These are phyloP conservation scores for Zymoseptoria tritici DNA, from an alignment of 2,329 filamentous ascomycete species.

Conservation along the genomic window DNA sequence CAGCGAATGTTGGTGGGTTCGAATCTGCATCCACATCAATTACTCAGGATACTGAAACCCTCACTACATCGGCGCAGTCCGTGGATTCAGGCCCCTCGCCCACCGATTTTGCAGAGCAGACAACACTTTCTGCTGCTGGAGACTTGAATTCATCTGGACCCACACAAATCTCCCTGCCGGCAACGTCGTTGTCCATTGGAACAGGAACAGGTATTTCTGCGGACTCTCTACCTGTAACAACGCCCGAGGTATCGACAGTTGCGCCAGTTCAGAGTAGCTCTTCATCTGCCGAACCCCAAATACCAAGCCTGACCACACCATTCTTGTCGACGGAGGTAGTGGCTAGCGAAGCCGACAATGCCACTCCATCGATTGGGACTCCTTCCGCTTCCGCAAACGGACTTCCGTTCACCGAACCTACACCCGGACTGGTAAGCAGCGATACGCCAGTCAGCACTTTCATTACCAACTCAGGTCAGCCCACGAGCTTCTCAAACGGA, in stretches of 20 bases:
- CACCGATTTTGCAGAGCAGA: background rate
- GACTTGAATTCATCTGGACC: background rate
- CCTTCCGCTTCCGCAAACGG: no score
- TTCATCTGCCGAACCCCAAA: no score
- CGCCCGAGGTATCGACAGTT: no score
- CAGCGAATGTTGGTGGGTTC: no score
- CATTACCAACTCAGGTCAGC: background rate
- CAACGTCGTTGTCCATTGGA: background rate
- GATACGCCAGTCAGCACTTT: background rate
- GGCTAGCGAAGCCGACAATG: no score
- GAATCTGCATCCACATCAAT: no score
- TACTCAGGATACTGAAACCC: background rate
- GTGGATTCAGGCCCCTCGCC: background rate
- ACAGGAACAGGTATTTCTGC: no score
- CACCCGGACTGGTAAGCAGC: background rate
- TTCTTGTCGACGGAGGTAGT: no score
- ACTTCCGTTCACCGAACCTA: background rate
- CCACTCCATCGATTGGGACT: no score
- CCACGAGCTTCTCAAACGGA: background rate
- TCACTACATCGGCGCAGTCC: background rate
- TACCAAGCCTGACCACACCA: no score
- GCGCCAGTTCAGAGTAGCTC: no score
- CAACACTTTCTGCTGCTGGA: background rate
- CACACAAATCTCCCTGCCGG: background rate
- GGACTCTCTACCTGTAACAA: no score